These are phyloP conservation scores for Pythium utonaiense DNA, from an alignment of 352 stramenopile species.

Conservation along the genomic window DNA sequence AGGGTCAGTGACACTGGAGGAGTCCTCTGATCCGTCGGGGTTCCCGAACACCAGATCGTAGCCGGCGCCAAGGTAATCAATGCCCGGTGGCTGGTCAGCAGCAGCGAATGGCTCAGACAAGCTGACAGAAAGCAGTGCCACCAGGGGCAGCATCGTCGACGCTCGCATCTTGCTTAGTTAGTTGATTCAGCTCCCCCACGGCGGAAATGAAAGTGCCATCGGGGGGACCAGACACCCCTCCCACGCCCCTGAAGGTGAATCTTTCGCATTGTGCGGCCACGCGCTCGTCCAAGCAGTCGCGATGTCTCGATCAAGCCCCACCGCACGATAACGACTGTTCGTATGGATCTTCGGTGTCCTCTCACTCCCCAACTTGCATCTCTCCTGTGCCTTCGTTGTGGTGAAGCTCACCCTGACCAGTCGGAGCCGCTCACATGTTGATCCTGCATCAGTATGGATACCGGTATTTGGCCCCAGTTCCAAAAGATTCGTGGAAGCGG, in stretches of 20 bases:
- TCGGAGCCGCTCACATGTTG: too few relatives aligned
- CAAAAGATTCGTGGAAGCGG: too few relatives aligned
- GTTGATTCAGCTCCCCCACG: neutral
- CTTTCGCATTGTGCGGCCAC: neutral
- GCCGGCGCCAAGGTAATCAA: conserved; percentile 28
- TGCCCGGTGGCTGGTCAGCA: conserved; percentile 22
- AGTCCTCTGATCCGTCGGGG: conserved; percentile 22
- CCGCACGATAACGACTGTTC: neutral
- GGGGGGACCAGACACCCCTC: too few relatives aligned
- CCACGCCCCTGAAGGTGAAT: too few relatives aligned
- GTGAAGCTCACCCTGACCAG: too few relatives aligned
- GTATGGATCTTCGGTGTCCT: neutral
- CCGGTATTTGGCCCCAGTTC: too few relatives aligned
- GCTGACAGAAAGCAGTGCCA: neutral
- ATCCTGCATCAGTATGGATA: too few relatives aligned
- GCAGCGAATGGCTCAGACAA: neutral
- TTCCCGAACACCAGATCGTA: conserved; percentile 33
- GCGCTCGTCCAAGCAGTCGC: neutral
- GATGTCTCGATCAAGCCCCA: neutral
- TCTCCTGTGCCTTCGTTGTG: too few relatives aligned
- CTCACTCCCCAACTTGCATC: too few relatives aligned
- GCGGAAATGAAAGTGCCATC: neutral
- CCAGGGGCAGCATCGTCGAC: neutral
- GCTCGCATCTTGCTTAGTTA: neutral
- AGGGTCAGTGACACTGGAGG: conserved; percentile 24